Percentiles rank a stretch among this genome's conserved stretches.
Conservation (phyloP, 2,329 filamentous ascomycete species). For the Sarocladium oryzae region DNA sequence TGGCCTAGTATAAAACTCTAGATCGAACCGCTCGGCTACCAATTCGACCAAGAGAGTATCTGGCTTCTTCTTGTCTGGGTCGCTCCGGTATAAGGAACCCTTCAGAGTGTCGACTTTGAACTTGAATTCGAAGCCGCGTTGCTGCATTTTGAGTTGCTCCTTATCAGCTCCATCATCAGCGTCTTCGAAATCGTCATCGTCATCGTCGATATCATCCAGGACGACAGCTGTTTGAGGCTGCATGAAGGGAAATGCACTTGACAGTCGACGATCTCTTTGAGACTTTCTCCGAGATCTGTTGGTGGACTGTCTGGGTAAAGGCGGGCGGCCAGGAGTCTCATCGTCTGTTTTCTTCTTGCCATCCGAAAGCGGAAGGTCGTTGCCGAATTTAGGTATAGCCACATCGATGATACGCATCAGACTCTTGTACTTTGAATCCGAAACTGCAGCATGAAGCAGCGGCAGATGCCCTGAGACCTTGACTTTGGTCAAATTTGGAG, state of each 20-base stretch:
- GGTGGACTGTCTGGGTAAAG: constrained; percentile 22
- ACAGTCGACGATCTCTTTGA: constrained; percentile 48
- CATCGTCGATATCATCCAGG: constrained; percentile 67
- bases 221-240: constrained; percentile 70
- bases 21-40: constrained; percentile 79
- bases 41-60: constrained; percentile 86
- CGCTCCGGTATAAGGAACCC: constrained; percentile 84
- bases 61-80: constrained; percentile 66
- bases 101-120: constrained; percentile 93
- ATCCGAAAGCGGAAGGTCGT: constrained; percentile 21
- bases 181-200: constrained; percentile 61
- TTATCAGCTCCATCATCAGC: constrained; percentile 50
- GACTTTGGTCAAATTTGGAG: constrained; percentile 85
- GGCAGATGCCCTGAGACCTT: constrained; percentile 88
- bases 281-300: constrained; percentile 36
- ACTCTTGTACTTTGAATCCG: constrained; percentile 94
- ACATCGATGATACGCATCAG: constrained; percentile 95
- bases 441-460: constrained; percentile 83
- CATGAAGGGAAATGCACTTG: constrained; percentile 68
- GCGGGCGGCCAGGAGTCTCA: neutral
- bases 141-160: constrained; percentile 66
- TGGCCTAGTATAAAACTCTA: constrained; percentile 81
- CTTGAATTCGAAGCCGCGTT: constrained; percentile 91
- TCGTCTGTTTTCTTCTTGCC: neutral
- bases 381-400: constrained; percentile 75